A percentile compares a stretch with the other conserved stretches of the same genome.
Evolutionary conservation across 2,329 filamentous ascomycete species (phyloP).

Genomic region (Aureobasidium vineae): DNA sequence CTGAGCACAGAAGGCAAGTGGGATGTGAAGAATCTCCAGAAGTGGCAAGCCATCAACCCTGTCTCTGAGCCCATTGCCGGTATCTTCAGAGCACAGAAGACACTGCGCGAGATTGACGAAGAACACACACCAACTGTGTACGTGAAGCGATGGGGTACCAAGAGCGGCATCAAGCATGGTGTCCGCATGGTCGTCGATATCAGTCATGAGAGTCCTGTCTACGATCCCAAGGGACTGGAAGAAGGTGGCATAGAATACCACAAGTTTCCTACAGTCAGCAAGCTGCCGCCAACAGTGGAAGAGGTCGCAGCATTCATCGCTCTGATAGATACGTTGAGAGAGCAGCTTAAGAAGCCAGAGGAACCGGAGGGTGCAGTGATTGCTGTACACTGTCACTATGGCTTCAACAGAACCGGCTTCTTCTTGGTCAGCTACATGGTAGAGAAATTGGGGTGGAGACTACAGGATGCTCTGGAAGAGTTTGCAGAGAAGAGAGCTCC

Average conservation of each 20-base stretch:
- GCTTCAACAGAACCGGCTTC: constrained; percentile 91
- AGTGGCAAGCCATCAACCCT: constrained; percentile 78
- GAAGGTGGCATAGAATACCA: constrained; percentile 53
- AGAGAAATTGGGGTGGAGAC: constrained; percentile 67
- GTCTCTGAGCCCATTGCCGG: constrained; percentile 72
- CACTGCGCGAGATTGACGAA: constrained; percentile 83
- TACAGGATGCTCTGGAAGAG: constrained; percentile 74
- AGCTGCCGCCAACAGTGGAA: constrained; percentile 70
- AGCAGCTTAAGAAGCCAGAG: constrained; percentile 39
- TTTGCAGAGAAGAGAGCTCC: constrained; percentile 72
- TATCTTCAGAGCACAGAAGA: constrained; percentile 88
- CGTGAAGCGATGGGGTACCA: constrained; percentile 62
- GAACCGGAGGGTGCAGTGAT: constrained; percentile 50
- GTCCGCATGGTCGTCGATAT: constrained; percentile 71
- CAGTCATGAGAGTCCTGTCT: constrained; percentile 84
- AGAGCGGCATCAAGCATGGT: constrained; percentile 58
- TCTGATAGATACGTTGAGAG: constrained; percentile 52
- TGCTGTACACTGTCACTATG: constrained; percentile 92
- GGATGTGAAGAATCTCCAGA: constrained; percentile 94
- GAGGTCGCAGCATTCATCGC: constrained; percentile 61
- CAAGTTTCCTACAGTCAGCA: constrained; percentile 90
- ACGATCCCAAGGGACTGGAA: constrained; percentile 63
- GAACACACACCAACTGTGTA: constrained; percentile 74
- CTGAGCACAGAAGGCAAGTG: constrained; percentile 90
- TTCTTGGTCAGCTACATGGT: constrained; percentile 90